Evolutionary conservation across 495 filamentous ascomycete genomes (phyloP).

Genomic region (Cercophora newfieldiana): DNA sequence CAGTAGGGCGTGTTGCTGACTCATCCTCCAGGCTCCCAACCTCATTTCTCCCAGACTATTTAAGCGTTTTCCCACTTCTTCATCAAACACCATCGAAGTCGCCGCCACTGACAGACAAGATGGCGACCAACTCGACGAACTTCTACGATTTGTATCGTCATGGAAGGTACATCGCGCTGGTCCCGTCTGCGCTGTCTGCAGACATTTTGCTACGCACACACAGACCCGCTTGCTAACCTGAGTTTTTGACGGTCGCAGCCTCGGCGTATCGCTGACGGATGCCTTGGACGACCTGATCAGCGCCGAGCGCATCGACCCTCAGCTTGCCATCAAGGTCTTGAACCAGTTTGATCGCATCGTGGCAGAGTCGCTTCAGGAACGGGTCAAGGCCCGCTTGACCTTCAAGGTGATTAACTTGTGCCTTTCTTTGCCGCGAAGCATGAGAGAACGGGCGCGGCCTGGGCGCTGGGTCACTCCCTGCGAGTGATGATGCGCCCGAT

Average conservation of each 20-base stretch:
- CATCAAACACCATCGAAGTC: conserved; percentile 16
- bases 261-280: conserved; percentile 89
- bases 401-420: conserved; percentile 76
- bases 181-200: conserved; percentile 7
- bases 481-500: background rate
- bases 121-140: conserved; percentile 41
- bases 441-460: background rate
- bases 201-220: background rate
- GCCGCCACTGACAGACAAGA: conserved; percentile 23
- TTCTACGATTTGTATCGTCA: conserved; percentile 98
- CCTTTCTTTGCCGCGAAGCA: background rate
- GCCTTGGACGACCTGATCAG: conserved; percentile 95
- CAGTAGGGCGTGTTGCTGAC: conserved; percentile 13
- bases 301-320: conserved; percentile 89
- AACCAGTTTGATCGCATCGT: conserved; percentile 88
- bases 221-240: conserved; percentile 18
- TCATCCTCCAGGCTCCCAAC: conserved; percentile 12
- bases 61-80: conserved; percentile 21
- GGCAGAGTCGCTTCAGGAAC: conserved; percentile 82
- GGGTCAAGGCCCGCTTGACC: conserved; percentile 83
- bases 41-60: conserved; percentile 26
- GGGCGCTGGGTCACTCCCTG: background rate
- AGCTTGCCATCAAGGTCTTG: conserved; percentile 97
- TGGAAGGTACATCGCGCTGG: conserved; percentile 70
- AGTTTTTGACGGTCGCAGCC: conserved; percentile 51